Conservation (phyloP, 2,329 filamentous ascomycete species). For the Stagonosporopsis rhizophila region DNA sequence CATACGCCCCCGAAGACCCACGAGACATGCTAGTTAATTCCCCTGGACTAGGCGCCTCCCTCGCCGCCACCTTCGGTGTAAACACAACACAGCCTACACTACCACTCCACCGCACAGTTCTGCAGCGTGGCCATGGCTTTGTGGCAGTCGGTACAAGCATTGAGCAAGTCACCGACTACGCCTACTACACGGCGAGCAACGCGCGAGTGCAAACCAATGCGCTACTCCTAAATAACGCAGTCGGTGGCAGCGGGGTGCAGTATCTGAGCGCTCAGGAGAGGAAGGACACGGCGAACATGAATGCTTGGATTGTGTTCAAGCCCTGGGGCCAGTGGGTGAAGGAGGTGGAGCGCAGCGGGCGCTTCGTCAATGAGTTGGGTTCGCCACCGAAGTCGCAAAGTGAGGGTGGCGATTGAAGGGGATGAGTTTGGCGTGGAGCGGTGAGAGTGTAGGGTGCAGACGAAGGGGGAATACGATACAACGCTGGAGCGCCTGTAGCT, state of each 20-base stretch:
- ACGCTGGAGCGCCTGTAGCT: neutral
- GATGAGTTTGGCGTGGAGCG: no score
- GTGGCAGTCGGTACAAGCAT: conserved; percentile 43
- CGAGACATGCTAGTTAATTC: conserved; percentile 37
- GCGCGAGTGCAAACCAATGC: conserved; percentile 50
- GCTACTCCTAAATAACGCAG: conserved; percentile 27
- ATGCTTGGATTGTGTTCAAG: conserved; percentile 40
- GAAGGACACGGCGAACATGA: conserved; percentile 45
- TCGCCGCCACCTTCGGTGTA: conserved; percentile 31
- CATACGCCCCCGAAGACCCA: conserved; percentile 21
- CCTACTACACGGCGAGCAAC: conserved; percentile 45
- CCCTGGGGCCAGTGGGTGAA: conserved; percentile 51
- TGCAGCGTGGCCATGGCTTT: conserved; percentile 55
- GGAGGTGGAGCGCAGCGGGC: conserved; percentile 42
- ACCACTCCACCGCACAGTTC: conserved; percentile 33
- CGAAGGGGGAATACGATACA: neutral
- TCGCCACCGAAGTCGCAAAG: conserved; percentile 14
- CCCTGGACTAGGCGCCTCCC: conserved; percentile 25
- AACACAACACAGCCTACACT: conserved; percentile 26
- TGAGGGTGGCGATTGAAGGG: neutral
- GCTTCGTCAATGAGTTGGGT: conserved; percentile 45
- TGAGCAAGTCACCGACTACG: conserved; percentile 49
- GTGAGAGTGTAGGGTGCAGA: neutral
- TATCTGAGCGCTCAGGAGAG: conserved; percentile 44
- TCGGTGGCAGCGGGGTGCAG: conserved; percentile 29